Evolutionary conservation across 495 filamentous ascomycete species (phyloP).

Genomic region (Glarea lozoyensis): DNA sequence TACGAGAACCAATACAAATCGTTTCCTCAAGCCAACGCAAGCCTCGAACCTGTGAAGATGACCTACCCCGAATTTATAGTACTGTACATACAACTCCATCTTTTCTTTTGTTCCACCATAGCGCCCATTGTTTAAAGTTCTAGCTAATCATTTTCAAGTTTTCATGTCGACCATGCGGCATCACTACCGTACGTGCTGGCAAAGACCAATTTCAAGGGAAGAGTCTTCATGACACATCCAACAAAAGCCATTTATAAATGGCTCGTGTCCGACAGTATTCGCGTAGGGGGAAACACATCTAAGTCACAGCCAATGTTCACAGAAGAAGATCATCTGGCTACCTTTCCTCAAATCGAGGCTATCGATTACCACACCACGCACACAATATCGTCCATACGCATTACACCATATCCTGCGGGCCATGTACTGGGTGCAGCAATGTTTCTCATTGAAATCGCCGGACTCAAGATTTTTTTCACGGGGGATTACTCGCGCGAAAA

Average conservation of each 20-base stretch:
- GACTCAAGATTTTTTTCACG: conserved; percentile 91
- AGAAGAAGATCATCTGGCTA: conserved; percentile 86
- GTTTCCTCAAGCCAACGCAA: conserved; percentile 10
- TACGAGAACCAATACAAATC: conserved; percentile 25
- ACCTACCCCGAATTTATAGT: conserved; percentile 6
- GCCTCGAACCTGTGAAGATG: conserved; percentile 22
- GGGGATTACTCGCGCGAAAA: conserved; percentile 94
- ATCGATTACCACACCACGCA: conserved; percentile 98
- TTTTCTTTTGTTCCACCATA: background rate
- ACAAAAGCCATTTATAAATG: conserved; percentile 99
- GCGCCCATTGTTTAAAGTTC: background rate
- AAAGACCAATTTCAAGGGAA: conserved; percentile 93
- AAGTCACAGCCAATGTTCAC: conserved; percentile 74
- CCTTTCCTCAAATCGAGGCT: conserved; percentile 87
- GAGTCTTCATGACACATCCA: conserved; percentile 98
- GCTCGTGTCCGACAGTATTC: conserved; percentile 92
- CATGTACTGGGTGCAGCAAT: conserved; percentile 98
- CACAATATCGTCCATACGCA: conserved; percentile 89
- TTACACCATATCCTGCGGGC: conserved; percentile 92
- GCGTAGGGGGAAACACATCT: conserved; percentile 74
- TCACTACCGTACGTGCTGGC: conserved; percentile 93
- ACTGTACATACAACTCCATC: conserved; percentile 19
- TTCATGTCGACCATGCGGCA: conserved; percentile 94
- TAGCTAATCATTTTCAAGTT: conserved; percentile 46
- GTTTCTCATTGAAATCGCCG: conserved; percentile 95